These are phyloP conservation scores for Graphilbum ipis-grandicollis DNA, from an alignment of 2,329 filamentous ascomycete genomes.

Conservation along the genomic window DNA sequence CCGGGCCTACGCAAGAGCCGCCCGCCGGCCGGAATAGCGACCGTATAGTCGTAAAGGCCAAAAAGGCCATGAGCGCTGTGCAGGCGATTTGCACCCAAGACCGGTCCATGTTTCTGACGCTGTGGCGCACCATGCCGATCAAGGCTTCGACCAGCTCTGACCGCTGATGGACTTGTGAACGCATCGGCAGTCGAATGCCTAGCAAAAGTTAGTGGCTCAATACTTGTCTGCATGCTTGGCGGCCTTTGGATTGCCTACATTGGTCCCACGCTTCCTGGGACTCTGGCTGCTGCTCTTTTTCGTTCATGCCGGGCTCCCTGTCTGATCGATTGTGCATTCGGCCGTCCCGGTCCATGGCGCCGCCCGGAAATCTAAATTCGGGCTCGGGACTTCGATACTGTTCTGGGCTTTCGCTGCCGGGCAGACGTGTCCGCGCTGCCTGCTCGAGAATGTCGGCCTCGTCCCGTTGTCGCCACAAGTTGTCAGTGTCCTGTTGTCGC, in stretches of 20 bases:
- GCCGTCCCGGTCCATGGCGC: not conserved
- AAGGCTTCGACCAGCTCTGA: constrained; percentile 68
- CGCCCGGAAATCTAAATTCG: constrained; percentile 16
- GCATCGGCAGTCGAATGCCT: constrained; percentile 80
- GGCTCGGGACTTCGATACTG: constrained; percentile 32
- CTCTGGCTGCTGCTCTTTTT: constrained; percentile 11
- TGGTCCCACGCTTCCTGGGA: constrained; percentile 25
- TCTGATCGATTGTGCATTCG: not conserved
- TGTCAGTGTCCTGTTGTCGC: constrained; percentile 20
- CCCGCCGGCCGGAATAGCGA: constrained; percentile 52
- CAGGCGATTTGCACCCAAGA: constrained; percentile 52
- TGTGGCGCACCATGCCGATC: constrained; percentile 43
- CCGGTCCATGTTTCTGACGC: constrained; percentile 42
- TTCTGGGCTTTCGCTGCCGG: constrained; percentile 37
- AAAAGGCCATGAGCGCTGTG: constrained; percentile 40
- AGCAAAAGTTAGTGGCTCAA: too few species aligned
- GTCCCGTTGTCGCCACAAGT: too few species aligned
- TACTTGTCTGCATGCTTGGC: too few species aligned
- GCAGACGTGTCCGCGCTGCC: constrained; percentile 36
- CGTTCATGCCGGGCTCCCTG: not conserved
- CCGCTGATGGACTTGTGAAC: constrained; percentile 75
- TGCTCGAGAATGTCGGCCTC: constrained; percentile 27
- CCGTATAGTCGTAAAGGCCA: constrained; percentile 48
- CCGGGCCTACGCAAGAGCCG: constrained; percentile 52
- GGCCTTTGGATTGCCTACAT: constrained; percentile 29